Evolutionary conservation across 257 asterid species (phyloP).

Genomic region (Gentiana dahurica): DNA sequence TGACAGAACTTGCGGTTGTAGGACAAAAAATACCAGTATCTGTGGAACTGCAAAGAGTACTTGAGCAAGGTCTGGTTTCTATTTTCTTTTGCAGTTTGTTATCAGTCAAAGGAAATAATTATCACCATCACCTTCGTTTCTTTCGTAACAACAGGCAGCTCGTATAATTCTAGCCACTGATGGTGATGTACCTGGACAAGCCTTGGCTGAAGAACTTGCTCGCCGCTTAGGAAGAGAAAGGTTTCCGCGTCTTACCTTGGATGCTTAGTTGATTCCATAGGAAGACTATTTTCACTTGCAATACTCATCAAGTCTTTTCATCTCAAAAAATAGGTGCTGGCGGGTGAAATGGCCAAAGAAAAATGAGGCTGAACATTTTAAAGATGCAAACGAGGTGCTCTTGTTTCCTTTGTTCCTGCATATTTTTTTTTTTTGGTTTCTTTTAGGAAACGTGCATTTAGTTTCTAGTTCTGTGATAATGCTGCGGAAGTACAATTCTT

Average conservation of each 20-base stretch:
- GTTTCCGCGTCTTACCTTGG: slow-evolving; percentile 21
- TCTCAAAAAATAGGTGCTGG: slow-evolving; percentile 68
- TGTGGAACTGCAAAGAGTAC: slow-evolving; percentile 94
- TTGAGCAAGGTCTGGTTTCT: slow-evolving; percentile 46
- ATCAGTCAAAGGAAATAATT: not conserved
- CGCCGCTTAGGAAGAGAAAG: slow-evolving; percentile 95
- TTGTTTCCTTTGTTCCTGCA: not conserved
- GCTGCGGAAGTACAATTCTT: no score
- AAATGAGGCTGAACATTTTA: slow-evolving; percentile 41
- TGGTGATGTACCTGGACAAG: slow-evolving; percentile 91
- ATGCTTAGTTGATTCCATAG: not conserved
- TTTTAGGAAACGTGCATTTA: not conserved
- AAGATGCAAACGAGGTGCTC: slow-evolving; percentile 96
- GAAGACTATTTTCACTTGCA: no score
- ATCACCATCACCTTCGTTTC: slow-evolving; percentile 6
- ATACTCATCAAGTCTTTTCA: no score
- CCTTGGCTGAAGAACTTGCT: slow-evolving; percentile 98
- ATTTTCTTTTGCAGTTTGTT: slow-evolving; percentile 4
- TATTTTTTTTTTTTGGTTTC: slow-evolving; percentile 6
- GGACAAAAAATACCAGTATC: slow-evolving; percentile 86
- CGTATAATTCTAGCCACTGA: slow-evolving; percentile 97
- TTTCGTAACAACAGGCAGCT: slow-evolving; percentile 49
- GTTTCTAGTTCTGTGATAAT: no score
- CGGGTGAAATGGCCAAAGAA: slow-evolving; percentile 91
- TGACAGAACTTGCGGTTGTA: slow-evolving; percentile 49